A percentile compares a stretch with the other conserved stretches of the same genome.
Conservation (phyloP, 495 filamentous ascomycete species). For the Lindgomyces ingoldianus region DNA sequence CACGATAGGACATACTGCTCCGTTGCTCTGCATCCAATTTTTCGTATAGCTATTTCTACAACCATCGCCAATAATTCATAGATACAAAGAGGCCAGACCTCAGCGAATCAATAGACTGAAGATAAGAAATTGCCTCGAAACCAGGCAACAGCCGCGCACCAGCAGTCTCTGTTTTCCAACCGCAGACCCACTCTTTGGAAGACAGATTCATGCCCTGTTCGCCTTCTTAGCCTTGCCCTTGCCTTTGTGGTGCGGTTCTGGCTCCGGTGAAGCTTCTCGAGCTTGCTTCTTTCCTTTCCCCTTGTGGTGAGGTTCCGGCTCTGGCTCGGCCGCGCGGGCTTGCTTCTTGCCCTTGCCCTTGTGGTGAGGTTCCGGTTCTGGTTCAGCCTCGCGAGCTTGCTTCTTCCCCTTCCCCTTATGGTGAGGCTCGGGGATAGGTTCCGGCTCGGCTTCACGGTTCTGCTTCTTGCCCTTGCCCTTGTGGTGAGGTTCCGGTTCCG, state of each 20-base stretch:
- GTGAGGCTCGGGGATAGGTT: constrained; percentile 7
- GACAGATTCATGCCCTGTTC: neutral
- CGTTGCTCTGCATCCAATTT: no score
- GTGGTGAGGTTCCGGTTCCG: constrained; percentile 14
- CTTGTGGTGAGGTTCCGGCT: neutral
- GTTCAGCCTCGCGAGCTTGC: neutral
- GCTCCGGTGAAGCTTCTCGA: neutral
- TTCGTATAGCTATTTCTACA: no score
- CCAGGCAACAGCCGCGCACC: neutral
- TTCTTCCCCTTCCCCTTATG: constrained; percentile 21
- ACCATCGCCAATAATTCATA: neutral
- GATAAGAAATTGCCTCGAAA: neutral
- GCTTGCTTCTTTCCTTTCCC: neutral
- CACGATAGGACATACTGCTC: no score
- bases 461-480: constrained; percentile 22
- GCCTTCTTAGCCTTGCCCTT: neutral
- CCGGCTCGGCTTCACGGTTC: constrained; percentile 3
- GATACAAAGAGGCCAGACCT: neutral
- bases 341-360: neutral
- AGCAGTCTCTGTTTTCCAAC: neutral
- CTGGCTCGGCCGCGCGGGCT: neutral
- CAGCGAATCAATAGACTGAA: neutral
- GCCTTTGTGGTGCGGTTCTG: neutral
- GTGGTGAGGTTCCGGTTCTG: neutral
- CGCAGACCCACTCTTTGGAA: neutral